phyloP scores from a whole-genome alignment of 1,139 yeast genomes.

The Torulaspora globosa region DNA sequence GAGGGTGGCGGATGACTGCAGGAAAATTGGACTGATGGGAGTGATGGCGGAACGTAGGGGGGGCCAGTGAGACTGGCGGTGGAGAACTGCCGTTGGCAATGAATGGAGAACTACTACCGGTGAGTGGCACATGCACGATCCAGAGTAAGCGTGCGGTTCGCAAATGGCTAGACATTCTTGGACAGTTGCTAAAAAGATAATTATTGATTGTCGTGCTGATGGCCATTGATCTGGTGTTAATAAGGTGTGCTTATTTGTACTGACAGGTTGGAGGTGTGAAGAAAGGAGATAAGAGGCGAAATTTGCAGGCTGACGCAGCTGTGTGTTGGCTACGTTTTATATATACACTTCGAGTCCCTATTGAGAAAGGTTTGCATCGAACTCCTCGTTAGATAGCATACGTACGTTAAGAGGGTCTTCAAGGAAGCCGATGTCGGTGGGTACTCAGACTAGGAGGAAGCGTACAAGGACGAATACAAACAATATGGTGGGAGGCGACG shows the following conservation, averaged over 20 bases:
- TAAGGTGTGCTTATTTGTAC: slow-evolving; percentile 1
- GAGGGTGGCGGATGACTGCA: background rate
- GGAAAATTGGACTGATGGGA: background rate
- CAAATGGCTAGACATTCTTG: slow-evolving; percentile 2
- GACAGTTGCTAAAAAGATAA: background rate
- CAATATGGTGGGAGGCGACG: slow-evolving; percentile 10
- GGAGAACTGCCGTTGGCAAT: slow-evolving; percentile 1
- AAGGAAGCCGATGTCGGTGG: slow-evolving; percentile 16
- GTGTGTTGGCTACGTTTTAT: slow-evolving; percentile 3
- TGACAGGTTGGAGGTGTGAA: background rate
- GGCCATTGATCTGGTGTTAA: background rate
- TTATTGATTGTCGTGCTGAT: background rate
- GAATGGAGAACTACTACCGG: background rate
- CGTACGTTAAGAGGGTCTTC: slow-evolving; percentile 4
- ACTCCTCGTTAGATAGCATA: slow-evolving; percentile 2
- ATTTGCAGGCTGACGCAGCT: background rate
- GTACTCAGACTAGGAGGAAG: slow-evolving; percentile 17
- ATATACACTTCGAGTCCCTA: slow-evolving; percentile 3
- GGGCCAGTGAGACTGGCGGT: background rate
- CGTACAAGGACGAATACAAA: slow-evolving; percentile 17
- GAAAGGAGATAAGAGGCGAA: slow-evolving; percentile 1
- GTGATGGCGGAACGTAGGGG: background rate
- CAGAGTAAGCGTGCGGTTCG: background rate
- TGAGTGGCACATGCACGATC: background rate
- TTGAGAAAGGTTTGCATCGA: slow-evolving; percentile 2